These are phyloP conservation scores for Smallanthus sonchifolius DNA, from an alignment of 129 eudicot genomes.

Conservation along the genomic window DNA sequence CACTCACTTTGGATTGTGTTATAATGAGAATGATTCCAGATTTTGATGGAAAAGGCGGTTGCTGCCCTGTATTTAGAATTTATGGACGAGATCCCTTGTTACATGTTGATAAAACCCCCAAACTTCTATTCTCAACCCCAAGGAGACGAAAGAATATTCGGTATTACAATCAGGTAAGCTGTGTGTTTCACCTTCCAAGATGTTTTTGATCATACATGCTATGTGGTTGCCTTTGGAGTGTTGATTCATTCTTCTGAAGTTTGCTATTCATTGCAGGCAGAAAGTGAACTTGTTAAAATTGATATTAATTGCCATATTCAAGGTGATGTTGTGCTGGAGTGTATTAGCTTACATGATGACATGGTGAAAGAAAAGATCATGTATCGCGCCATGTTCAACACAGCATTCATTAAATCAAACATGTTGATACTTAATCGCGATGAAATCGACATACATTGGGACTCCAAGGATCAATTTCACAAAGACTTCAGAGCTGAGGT, in stretches of 20 bases:
- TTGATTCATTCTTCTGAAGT: neutral
- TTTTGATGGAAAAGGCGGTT: constrained; percentile 71
- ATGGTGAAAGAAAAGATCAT: constrained; percentile 68
- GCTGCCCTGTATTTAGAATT: constrained; percentile 69
- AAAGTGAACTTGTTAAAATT: constrained; percentile 75
- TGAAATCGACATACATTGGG: constrained; percentile 79
- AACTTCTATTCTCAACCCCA: constrained; percentile 72
- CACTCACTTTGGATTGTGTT: constrained; percentile 71
- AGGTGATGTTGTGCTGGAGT: constrained; percentile 96
- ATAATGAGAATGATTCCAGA: constrained; percentile 72
- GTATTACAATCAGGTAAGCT: constrained; percentile 70
- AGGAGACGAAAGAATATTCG: constrained; percentile 62
- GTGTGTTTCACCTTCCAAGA: neutral
- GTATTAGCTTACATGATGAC: constrained; percentile 73
- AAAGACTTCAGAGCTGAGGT: constrained; percentile 95
- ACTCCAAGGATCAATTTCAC: constrained; percentile 71
- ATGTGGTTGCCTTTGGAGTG: neutral
- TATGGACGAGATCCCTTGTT: constrained; percentile 70
- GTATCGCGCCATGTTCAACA: constrained; percentile 88
- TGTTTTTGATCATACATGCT: constrained; percentile 3
- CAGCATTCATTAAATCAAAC: constrained; percentile 86
- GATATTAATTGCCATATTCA: constrained; percentile 80
- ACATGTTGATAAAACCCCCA: constrained; percentile 57
- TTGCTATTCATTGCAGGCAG: constrained; percentile 51
- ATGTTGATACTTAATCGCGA: constrained; percentile 75